Evolutionary conservation across 2,329 filamentous ascomycete species (phyloP).

Genomic region (Westerdykella sp.): DNA sequence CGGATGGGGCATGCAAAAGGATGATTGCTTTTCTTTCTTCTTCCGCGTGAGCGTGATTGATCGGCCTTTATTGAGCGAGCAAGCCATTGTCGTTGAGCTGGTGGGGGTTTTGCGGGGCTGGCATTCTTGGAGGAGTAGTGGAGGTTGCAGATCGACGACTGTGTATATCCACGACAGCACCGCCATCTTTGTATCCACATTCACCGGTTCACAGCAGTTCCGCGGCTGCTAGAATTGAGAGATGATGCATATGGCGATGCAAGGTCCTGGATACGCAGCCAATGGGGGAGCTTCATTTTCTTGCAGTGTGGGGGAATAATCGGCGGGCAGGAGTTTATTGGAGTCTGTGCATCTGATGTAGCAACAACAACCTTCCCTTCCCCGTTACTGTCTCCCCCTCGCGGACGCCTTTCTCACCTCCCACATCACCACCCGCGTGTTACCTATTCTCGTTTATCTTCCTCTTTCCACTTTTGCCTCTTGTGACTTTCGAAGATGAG

Average conservation of each 20-base stretch:
- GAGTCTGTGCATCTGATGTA: slow-evolving; percentile 1
- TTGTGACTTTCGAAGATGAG: too few relatives aligned
- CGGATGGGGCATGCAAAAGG: slow-evolving; percentile 1
- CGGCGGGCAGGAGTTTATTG: slow-evolving; percentile 3
- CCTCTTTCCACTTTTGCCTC: background rate
- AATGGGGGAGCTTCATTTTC: slow-evolving; percentile 9
- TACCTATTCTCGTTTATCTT: background rate
- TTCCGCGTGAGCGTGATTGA: too few relatives aligned
- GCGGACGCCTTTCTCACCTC: slow-evolving; percentile 1
- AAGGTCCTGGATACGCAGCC: slow-evolving; percentile 12
- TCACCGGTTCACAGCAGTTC: background rate
- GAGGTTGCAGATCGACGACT: slow-evolving; percentile 1
- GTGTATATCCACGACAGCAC: slow-evolving; percentile 12
- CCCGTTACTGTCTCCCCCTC: slow-evolving; percentile 2
- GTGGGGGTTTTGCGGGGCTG: slow-evolving; percentile 17
- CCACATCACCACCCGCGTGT: slow-evolving; percentile 13
- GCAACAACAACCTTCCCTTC: background rate
- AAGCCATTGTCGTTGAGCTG: slow-evolving; percentile 13
- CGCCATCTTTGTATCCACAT: slow-evolving; percentile 27
- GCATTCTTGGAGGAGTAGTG: slow-evolving; percentile 6
- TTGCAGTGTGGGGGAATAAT: slow-evolving; percentile 13
- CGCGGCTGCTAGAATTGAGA: too few relatives aligned
- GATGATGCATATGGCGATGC: too few relatives aligned
- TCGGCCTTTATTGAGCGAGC: slow-evolving; percentile 2
- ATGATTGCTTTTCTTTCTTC: too few relatives aligned